Evolutionary conservation across 31 red algal species (phyloP).

Genomic region (Endocladia muricata): DNA sequence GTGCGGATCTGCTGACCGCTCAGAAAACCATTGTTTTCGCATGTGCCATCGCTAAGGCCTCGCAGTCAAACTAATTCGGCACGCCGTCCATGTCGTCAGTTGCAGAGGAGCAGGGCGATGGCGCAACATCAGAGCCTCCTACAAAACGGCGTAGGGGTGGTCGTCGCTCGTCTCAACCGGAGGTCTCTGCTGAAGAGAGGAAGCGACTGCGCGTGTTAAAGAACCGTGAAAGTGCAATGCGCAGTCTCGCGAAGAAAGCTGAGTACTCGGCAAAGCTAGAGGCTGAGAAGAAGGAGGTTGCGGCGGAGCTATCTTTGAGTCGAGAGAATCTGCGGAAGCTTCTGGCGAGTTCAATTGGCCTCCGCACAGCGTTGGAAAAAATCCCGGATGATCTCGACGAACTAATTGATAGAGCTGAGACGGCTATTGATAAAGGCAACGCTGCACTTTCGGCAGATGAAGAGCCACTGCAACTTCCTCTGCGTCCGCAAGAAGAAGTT

Average conservation of each 20-base stretch:
- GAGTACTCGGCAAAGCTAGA: slow-evolving; percentile 69
- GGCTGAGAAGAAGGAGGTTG: slow-evolving; percentile 29
- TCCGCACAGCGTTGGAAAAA: slow-evolving; percentile 24
- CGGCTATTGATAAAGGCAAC: slow-evolving; percentile 14
- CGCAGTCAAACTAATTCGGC: background rate
- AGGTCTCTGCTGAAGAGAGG: slow-evolving; percentile 68
- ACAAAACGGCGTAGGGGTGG: slow-evolving; percentile 53
- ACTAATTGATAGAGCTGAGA: slow-evolving; percentile 29
- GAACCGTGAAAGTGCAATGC: slow-evolving; percentile 81
- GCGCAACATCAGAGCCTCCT: slow-evolving; percentile 26
- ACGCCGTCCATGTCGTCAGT: slow-evolving; percentile 7
- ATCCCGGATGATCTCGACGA: slow-evolving; percentile 20
- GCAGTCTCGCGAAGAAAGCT: slow-evolving; percentile 73
- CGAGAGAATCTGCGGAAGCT: slow-evolving; percentile 25
- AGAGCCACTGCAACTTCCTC: background rate
- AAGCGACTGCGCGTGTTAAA: slow-evolving; percentile 70
- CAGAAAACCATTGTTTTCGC: background rate
- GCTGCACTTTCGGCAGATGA: background rate
- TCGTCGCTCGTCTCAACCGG: slow-evolving; percentile 35
- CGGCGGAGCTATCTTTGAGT: background rate
- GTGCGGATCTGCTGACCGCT: too few species aligned
- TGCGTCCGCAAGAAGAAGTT: too few species aligned
- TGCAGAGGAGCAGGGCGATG: slow-evolving; percentile 7
- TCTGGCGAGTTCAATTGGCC: slow-evolving; percentile 13
- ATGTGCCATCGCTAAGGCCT: background rate